Base-by-base conservation (phyloP, 257 asterid species). In the Misopates orontium region DNA sequence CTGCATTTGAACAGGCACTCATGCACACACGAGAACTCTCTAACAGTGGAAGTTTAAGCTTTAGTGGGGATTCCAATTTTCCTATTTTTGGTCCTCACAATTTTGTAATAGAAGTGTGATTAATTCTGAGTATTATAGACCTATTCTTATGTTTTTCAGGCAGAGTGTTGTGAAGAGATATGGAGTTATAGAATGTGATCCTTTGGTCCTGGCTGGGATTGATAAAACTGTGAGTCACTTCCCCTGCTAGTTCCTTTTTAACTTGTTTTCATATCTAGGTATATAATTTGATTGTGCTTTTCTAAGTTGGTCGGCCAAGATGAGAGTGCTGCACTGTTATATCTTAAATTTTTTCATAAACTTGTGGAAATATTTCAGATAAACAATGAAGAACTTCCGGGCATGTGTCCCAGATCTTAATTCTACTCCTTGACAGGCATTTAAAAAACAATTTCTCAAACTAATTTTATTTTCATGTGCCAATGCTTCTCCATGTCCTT, bases 101-200 rank as follows among this genome's bases (percentile, higher is more conserved):
- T 44, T 23, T 50, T 25, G 52, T 51, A 52, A 47, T 56, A 61
- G 25, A 16, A 6, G 20, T 62, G 21, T 14, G 55, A 64, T 48
- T 20, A 41, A 45, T 23, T 49, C 20, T 44, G 19, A 13, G 67
- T 28, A 53, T 75, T 31, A 51, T 55, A 48, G 52, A 60, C 8
- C 61, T 60, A 10, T 67, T 68, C 64, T 63, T 48, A 6, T 73
- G 55, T 70, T 61, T 74, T 77, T 76, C 82, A 93, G 97, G 86
- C 85, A 83, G 82, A 81, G 31, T 62, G 48, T 69, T 76, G 87
- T 79, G 77, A 89, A 77, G 80, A 86, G 73, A 79, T 93, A 84
- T 75, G 98, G 98, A 36, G 95, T 86, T 54, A 93, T 93, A 74
- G 97, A 87, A 78, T 93, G 97, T 78, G 96, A 93, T 73, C 96